A percentile compares a stretch with the other conserved stretches of the same genome.
Evolutionary conservation across 2,329 filamentous ascomycete species (phyloP).

Genomic region (Aspergillus aculeatus): DNA sequence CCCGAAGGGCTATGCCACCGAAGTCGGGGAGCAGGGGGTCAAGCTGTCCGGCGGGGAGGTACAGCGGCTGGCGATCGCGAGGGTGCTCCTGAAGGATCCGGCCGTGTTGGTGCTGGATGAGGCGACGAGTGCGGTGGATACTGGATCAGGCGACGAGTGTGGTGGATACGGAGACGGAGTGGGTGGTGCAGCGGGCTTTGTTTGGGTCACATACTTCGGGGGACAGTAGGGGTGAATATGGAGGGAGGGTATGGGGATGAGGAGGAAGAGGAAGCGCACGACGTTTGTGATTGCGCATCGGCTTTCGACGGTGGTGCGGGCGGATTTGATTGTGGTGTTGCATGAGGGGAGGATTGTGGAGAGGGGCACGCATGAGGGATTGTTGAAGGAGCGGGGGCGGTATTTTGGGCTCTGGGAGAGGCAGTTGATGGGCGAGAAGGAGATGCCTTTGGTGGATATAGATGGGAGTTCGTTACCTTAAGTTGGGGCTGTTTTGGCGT

Average conservation of each 20-base stretch:
- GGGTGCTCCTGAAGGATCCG: conserved; percentile 42
- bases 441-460: not conserved
- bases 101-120: conserved; percentile 45
- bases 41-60: not conserved
- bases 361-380: conserved; percentile 41
- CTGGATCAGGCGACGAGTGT: conserved; percentile 48
- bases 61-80: conserved; percentile 46
- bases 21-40: not conserved
- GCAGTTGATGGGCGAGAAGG: not conserved
- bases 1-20: not conserved
- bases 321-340: conserved; percentile 33
- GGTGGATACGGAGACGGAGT: conserved; percentile 40
- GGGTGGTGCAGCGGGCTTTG: conserved; percentile 22
- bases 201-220: not conserved
- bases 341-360: conserved; percentile 41
- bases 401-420: not conserved
- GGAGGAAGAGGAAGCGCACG: conserved; percentile 23
- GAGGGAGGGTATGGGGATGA: not conserved
- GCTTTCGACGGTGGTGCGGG: conserved; percentile 37
- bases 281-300: conserved; percentile 41
- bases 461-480: too few relatives aligned
- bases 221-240: too few relatives aligned
- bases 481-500: too few relatives aligned
- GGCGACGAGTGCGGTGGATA: conserved; percentile 44
- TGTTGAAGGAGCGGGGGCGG: conserved; percentile 27